phyloP scores from a whole-genome alignment of 495 filamentous ascomycete genomes.

The Annulohypoxylon maeteangense region DNA sequence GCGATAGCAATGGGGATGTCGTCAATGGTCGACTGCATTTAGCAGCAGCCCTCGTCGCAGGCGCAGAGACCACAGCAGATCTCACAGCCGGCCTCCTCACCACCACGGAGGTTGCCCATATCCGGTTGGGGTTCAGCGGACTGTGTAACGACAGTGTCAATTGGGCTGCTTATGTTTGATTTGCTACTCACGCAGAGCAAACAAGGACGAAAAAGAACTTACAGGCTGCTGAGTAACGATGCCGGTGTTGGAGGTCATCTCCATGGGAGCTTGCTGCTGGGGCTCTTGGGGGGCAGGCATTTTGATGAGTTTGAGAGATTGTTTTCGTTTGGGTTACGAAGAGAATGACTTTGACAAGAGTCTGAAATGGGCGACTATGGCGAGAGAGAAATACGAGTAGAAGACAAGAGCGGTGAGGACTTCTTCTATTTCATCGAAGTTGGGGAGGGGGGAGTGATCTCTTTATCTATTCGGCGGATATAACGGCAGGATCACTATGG shows the following conservation, averaged over 20 bases:
- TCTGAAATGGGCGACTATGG: constrained; percentile 20
- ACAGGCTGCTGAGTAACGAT: constrained; percentile 49
- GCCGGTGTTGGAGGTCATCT: constrained; percentile 40
- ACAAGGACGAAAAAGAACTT: constrained; percentile 15
- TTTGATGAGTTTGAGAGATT: constrained; percentile 21
- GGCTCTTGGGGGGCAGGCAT: constrained; percentile 48
- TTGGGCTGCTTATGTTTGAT: background rate
- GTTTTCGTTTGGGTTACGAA: background rate
- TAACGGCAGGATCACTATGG: constrained; percentile 37
- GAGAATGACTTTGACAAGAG: background rate
- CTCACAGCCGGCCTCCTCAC: constrained; percentile 50
- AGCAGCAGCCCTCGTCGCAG: constrained; percentile 50
- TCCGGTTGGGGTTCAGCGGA: constrained; percentile 44
- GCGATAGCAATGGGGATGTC: background rate
- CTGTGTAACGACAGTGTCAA: constrained; percentile 28
- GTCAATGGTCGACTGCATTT: constrained; percentile 20
- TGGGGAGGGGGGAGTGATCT: background rate
- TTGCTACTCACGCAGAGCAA: background rate
- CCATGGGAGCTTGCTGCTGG: constrained; percentile 51
- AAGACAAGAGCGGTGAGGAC: constrained; percentile 25
- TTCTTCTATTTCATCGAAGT: background rate
- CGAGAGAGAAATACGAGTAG: constrained; percentile 1
- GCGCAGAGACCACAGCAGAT: constrained; percentile 51
- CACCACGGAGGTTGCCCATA: constrained; percentile 43
- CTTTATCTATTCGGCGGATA: constrained; percentile 38